Conservation (phyloP, 202 grass and related monocot species). For the Panicum virgatum region DNA sequence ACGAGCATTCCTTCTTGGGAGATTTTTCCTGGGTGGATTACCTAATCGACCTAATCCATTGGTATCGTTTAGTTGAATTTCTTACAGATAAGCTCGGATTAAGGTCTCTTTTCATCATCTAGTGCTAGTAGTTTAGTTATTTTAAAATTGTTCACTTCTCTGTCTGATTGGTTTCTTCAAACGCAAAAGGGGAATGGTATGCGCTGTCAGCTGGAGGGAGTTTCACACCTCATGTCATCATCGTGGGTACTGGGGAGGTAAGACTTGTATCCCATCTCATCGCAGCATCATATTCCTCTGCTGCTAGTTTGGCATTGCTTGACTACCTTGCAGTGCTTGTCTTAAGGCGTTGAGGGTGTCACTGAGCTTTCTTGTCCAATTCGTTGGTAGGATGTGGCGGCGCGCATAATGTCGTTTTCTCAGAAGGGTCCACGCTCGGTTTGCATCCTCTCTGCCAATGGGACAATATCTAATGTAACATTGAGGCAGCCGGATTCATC, state of each 20-base stretch:
- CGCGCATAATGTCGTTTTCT: constrained; percentile 87
- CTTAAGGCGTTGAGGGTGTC: neutral
- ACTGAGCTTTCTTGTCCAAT: constrained; percentile 10
- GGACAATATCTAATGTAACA: constrained; percentile 85
- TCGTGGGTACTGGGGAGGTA: constrained; percentile 86
- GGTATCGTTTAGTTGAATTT: constrained; percentile 8
- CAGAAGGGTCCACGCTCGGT: constrained; percentile 82
- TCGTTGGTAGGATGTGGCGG: constrained; percentile 69
- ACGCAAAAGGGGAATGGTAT: constrained; percentile 68
- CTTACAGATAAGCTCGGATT: neutral
- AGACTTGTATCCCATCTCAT: constrained; percentile 4
- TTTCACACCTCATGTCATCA: constrained; percentile 86
- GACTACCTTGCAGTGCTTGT: constrained; percentile 11
- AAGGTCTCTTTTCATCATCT: constrained; percentile 10
- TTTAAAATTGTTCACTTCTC: constrained; percentile 4
- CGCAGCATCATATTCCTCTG: neutral
- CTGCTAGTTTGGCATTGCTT: constrained; percentile 23
- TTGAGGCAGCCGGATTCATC: constrained; percentile 73
- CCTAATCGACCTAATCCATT: constrained; percentile 1
- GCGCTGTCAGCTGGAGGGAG: constrained; percentile 68
- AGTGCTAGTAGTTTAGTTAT: neutral
- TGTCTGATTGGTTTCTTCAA: neutral
- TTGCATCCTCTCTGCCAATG: constrained; percentile 95
- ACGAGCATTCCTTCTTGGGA: neutral
- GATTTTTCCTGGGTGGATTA: neutral